These are phyloP conservation scores for Globisporangium paddicum DNA, from an alignment of 352 stramenopile species.

Conservation along the genomic window DNA sequence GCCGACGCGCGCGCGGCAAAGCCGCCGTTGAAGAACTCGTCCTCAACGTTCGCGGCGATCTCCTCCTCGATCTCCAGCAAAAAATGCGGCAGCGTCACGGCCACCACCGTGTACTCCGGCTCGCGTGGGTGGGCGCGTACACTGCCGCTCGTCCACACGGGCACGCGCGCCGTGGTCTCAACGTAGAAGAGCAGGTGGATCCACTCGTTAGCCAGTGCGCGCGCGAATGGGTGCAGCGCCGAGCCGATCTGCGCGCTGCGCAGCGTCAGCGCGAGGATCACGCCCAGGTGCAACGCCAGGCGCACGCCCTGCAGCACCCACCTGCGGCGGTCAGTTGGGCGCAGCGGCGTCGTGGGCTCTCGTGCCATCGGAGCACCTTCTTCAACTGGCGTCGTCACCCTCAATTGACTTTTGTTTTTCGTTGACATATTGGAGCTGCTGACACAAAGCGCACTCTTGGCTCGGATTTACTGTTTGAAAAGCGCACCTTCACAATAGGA, in stretches of 20 bases:
- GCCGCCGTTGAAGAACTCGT: conserved; percentile 52
- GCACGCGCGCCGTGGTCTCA: conserved; percentile 23
- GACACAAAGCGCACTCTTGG: background rate
- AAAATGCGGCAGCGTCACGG: conserved; percentile 56
- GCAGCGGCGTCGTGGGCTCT: conserved; percentile 1
- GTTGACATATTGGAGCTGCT: too few relatives aligned
- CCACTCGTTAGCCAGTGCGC: conserved; percentile 61
- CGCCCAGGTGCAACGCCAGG: conserved; percentile 32
- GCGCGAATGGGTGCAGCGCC: conserved; percentile 54
- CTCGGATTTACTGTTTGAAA: background rate
- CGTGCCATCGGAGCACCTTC: too few relatives aligned
- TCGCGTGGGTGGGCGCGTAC: background rate
- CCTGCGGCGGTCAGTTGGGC: background rate
- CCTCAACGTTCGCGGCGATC: conserved; percentile 55
- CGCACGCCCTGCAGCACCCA: conserved; percentile 23
- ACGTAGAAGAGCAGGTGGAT: conserved; percentile 73
- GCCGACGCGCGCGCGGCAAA: conserved; percentile 50
- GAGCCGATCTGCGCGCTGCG: conserved; percentile 41
- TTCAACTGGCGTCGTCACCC: background rate
- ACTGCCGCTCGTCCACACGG: background rate
- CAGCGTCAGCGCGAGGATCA: conserved; percentile 36
- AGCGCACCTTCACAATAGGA: too few relatives aligned
- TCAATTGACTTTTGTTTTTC: too few relatives aligned
- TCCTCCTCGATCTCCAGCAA: conserved; percentile 61
- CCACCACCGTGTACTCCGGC: conserved; percentile 8